Conservation (phyloP, 129 eudicot species). For the Artemisia annua region DNA sequence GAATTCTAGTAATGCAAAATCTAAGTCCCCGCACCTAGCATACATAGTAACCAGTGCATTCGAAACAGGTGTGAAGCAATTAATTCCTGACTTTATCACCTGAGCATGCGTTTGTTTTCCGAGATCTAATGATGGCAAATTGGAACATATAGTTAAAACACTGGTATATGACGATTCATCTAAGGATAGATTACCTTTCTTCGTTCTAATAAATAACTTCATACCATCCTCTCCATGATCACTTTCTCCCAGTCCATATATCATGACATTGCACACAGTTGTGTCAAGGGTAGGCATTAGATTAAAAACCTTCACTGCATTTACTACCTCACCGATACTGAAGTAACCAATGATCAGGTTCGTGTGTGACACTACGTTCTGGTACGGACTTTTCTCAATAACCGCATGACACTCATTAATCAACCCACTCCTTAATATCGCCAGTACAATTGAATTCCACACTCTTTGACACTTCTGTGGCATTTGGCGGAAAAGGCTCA, state of each 20-base stretch:
- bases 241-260: neutral
- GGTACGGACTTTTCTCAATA: constrained; percentile 1
- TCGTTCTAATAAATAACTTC: neutral
- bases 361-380: neutral
- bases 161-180: neutral
- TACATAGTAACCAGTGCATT: constrained; percentile 4
- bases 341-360: constrained; percentile 9
- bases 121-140: constrained; percentile 2
- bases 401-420: neutral
- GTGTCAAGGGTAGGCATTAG: constrained; percentile 1
- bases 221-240: constrained; percentile 9
- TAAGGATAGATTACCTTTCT: neutral
- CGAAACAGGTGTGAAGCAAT: constrained; percentile 3
- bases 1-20: constrained; percentile 1
- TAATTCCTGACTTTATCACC: neutral
- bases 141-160: constrained; percentile 5
- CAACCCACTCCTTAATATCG: neutral
- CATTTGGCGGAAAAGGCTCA: neutral
- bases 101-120: constrained; percentile 2
- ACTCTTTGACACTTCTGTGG: constrained; percentile 5
- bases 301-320: constrained; percentile 8
- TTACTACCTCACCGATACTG: neutral
- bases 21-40: neutral
- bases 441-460: constrained; percentile 1
- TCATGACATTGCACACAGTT: neutral